Base-by-base conservation (phyloP, 352 stramenopile species). In the Globisporangium nagaii region DNA sequence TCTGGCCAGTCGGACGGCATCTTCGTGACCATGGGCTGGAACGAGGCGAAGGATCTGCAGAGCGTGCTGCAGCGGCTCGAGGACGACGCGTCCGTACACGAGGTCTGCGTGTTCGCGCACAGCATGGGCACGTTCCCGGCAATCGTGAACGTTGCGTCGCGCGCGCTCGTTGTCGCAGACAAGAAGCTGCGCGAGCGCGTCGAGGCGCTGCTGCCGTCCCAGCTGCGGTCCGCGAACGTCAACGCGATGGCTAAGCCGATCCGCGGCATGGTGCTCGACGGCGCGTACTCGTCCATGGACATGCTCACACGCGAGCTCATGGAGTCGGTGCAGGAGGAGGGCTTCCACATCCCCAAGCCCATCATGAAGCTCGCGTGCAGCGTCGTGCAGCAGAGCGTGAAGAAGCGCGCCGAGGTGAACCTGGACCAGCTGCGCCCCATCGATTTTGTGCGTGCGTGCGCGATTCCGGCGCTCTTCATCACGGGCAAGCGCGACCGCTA, bases 21-120 rank as follows among this genome's bases (percentile, higher is more conserved):
- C 36, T 93, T 90, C 62, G 83, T 95, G 53, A 95, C 83, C 4
- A 87, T 91, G 72, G 85, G 85, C 36, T 93, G 79, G 79, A 90
- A 90, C 62, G 85, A 93, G 50, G 65, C 71, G 15, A 63, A 76
- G 41, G 85, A 95, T 53, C 57, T 95, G 49, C 67, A 87, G 36
- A 68, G 68, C 27, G 79, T 95, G 37, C 63, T 93, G 43, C 62
- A 88, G 60, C 69, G 68, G 8, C 37, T 93, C 0, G 78, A 90
- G 27, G 39, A 55, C 11, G 66, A 89, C 51, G 32, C 41, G 3
- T 72, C 54, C 24, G 78, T 93, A 20, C 66, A 66, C 27, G 66
- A 78, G 9, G 66, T 93, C 46, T 83, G 70, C 49, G 63, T 94
- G 25, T 94, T 87, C 57, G 82, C 78, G 5, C 84, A 94, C 63